Conservation (phyloP, 192 early-diverging fungal species). For the Backusella morwellensis region DNA sequence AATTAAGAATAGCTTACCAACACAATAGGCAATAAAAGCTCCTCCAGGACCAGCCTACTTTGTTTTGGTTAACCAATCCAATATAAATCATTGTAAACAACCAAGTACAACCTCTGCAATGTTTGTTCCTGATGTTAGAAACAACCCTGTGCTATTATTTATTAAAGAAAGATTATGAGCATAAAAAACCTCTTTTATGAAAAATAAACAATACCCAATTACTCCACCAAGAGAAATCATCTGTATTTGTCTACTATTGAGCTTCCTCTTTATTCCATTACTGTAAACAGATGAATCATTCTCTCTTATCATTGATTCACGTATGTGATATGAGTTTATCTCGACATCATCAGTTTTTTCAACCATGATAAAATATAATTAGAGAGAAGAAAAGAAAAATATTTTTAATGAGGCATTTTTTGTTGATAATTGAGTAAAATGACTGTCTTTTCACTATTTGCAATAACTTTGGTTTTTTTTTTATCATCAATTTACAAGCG, state of each 20-base stretch:
- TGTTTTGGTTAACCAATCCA: background rate
- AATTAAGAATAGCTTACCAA: slow-evolving; percentile 14
- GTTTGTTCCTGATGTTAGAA: slow-evolving; percentile 66
- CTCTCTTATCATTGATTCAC: background rate
- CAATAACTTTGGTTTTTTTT: too few relatives aligned
- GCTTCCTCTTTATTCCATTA: slow-evolving; percentile 6
- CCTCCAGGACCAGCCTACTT: slow-evolving; percentile 69
- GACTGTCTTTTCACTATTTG: too few relatives aligned
- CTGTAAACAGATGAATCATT: background rate
- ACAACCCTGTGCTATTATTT: slow-evolving; percentile 59
- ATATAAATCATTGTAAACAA: background rate
- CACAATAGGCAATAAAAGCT: slow-evolving; percentile 61
- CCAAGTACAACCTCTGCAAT: slow-evolving; percentile 40
- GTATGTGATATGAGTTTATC: background rate
- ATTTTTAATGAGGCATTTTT: too few relatives aligned
- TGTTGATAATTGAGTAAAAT: too few relatives aligned
- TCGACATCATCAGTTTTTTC: background rate
- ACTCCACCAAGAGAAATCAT: slow-evolving; percentile 30
- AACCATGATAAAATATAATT: background rate
- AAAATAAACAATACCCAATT: slow-evolving; percentile 9
- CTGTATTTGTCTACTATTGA: slow-evolving; percentile 27
- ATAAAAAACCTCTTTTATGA: background rate
- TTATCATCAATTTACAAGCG: too few relatives aligned
- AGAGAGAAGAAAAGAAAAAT: background rate
- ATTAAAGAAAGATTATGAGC: background rate